Evolutionary conservation across 1,284 basidiomycete species (phyloP).

Genomic region (Cryptococcus wingfieldii): DNA sequence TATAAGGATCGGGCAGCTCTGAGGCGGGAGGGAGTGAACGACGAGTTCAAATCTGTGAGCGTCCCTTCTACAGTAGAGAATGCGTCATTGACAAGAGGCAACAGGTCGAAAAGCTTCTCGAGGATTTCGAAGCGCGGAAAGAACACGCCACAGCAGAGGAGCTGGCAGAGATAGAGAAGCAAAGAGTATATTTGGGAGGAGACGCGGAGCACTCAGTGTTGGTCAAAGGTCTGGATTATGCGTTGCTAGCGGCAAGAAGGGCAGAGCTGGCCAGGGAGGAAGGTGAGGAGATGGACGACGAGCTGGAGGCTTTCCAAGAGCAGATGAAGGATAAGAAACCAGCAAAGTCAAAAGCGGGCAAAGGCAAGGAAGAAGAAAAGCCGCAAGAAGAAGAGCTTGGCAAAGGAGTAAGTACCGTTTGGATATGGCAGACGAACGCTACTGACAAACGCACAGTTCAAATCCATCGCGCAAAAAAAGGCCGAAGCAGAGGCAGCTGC

Average conservation of each 20-base stretch:
- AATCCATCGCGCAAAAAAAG: constrained; percentile 39
- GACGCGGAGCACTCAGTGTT: constrained; percentile 78
- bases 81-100: background rate
- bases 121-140: constrained; percentile 68
- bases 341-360: constrained; percentile 1
- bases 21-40: constrained; percentile 39
- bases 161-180: constrained; percentile 60
- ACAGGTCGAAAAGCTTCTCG: constrained; percentile 71
- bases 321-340: constrained; percentile 10
- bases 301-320: constrained; percentile 58
- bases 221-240: constrained; percentile 82
- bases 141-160: constrained; percentile 33
- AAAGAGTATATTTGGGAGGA: constrained; percentile 78
- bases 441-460: constrained; percentile 32
- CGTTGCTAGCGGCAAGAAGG: constrained; percentile 76
- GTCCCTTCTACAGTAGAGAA: background rate
- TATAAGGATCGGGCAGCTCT: constrained; percentile 48
- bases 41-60: constrained; percentile 44
- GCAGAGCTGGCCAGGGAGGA: constrained; percentile 56
- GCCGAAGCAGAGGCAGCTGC: constrained; percentile 23
- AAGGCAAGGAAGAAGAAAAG: constrained; percentile 58
- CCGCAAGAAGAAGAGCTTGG: constrained; percentile 23
- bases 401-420: constrained; percentile 30
- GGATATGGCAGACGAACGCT: background rate
- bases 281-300: constrained; percentile 64